A percentile compares a stretch with the other conserved stretches of the same genome.
These are phyloP conservation scores for Extremus antarcticus DNA, from an alignment of 495 filamentous ascomycete species.

Conservation along the genomic window DNA sequence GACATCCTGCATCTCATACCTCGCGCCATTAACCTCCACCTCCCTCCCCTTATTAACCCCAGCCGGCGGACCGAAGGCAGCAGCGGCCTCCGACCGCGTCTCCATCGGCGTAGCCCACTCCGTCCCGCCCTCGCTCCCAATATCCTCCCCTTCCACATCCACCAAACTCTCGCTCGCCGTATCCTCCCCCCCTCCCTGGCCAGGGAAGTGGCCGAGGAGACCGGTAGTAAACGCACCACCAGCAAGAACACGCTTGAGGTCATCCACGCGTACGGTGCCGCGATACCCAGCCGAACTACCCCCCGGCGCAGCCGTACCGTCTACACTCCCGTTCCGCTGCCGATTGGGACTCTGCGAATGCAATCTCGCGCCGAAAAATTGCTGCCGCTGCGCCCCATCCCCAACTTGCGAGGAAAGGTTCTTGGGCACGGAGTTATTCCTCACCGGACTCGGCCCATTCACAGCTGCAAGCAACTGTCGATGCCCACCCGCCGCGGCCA, in stretches of 20 bases:
- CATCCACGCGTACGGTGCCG: slow-evolving; percentile 53
- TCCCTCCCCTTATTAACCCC: background rate
- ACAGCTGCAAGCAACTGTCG: slow-evolving; percentile 12
- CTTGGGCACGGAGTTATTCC: background rate
- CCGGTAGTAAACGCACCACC: slow-evolving; percentile 26
- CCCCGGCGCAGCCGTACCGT: background rate
- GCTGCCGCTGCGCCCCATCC: background rate
- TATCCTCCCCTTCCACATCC: slow-evolving; percentile 17
- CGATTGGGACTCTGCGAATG: slow-evolving; percentile 11
- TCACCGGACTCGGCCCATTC: background rate
- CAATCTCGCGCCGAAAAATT: slow-evolving; percentile 1
- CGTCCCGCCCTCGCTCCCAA: slow-evolving; percentile 8
- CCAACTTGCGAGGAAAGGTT: background rate
- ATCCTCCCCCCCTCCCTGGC: slow-evolving; percentile 14
- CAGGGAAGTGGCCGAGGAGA: slow-evolving; percentile 1
- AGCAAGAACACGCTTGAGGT: slow-evolving; percentile 65
- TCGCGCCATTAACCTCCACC: background rate
- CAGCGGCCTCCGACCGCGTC: background rate
- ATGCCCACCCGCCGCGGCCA: slow-evolving; percentile 7
- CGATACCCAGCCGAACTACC: slow-evolving; percentile 40
- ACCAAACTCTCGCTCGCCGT: slow-evolving; percentile 28
- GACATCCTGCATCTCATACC: background rate
- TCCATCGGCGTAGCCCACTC: background rate
- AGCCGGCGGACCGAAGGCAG: background rate
- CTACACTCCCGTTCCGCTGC: slow-evolving; percentile 4